Conservation (phyloP, 2,329 filamentous ascomycete species). For the Colletotrichum sp. region DNA sequence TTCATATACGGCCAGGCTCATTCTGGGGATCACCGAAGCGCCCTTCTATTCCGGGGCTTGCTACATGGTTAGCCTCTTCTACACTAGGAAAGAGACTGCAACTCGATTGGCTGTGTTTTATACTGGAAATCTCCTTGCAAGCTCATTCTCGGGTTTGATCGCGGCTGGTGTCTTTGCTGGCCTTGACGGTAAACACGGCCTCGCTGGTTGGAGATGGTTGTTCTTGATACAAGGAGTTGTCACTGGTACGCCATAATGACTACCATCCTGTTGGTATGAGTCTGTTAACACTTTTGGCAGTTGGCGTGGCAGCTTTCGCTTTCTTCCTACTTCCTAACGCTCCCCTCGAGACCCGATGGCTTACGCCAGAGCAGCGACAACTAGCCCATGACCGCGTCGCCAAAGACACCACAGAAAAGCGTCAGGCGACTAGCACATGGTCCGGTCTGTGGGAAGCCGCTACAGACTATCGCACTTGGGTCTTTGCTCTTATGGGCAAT, state of each 20-base stretch:
- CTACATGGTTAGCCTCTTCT: slow-evolving; percentile 21
- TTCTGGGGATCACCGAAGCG: slow-evolving; percentile 19
- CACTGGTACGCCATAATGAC: not conserved
- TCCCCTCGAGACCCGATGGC: slow-evolving; percentile 40
- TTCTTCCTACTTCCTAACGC: slow-evolving; percentile 26
- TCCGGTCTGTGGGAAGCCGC: slow-evolving; percentile 48
- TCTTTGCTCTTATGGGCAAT: slow-evolving; percentile 56
- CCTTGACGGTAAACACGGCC: slow-evolving; percentile 41
- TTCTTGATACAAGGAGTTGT: not conserved
- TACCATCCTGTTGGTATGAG: not conserved
- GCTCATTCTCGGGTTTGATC: slow-evolving; percentile 48
- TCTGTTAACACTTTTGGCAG: not conserved
- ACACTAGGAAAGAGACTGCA: slow-evolving; percentile 18
- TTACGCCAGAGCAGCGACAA: slow-evolving; percentile 44
- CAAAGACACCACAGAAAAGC: slow-evolving; percentile 33
- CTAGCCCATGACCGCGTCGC: slow-evolving; percentile 40
- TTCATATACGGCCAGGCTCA: not conserved
- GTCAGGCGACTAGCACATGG: slow-evolving; percentile 41
- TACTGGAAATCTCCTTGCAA: slow-evolving; percentile 48
- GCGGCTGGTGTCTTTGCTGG: slow-evolving; percentile 47
- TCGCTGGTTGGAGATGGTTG: slow-evolving; percentile 46
- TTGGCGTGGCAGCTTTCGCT: slow-evolving; percentile 25
- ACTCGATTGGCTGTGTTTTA: slow-evolving; percentile 47
- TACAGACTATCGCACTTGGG: slow-evolving; percentile 50
- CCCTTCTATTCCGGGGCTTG: slow-evolving; percentile 19